phyloP scores from a whole-genome alignment of 2,329 filamentous ascomycete genomes.

The Cercospora sp. region DNA sequence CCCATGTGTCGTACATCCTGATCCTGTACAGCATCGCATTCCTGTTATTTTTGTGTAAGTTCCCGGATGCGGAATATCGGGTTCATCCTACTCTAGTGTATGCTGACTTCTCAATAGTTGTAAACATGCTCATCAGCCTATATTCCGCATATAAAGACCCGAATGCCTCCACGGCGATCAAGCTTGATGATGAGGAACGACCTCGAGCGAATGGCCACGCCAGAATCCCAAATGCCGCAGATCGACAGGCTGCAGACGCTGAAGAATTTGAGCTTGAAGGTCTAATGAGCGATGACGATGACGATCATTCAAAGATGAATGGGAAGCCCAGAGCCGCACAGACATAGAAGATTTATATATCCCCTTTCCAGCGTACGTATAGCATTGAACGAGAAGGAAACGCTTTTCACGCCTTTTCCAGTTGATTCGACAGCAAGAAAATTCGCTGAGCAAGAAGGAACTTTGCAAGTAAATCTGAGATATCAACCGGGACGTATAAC shows the following conservation, averaged over 20 bases:
- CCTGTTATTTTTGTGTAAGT: conserved; percentile 79
- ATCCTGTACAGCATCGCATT: conserved; percentile 90
- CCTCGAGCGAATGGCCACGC: conserved; percentile 48
- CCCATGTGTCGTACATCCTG: conserved; percentile 88
- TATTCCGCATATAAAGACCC: conserved; percentile 67
- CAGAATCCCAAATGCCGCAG: conserved; percentile 43
- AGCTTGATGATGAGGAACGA: conserved; percentile 35
- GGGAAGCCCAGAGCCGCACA: conserved; percentile 14
- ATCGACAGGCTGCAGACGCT: conserved; percentile 69
- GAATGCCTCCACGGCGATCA: conserved; percentile 41
- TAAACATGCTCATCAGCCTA: conserved; percentile 79
- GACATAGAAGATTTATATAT: not conserved
- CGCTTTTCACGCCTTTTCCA: not conserved
- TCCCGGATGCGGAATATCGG: not conserved
- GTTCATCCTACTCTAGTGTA: not conserved
- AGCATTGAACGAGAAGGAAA: not conserved
- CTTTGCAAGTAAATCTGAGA: not conserved
- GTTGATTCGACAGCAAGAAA: not conserved
- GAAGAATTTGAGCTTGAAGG: conserved; percentile 94
- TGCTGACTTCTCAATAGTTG: conserved; percentile 51
- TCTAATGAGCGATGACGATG: conserved; percentile 84
- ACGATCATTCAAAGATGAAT: conserved; percentile 37
- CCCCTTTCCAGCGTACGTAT: conserved; percentile 3
- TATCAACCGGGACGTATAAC: not conserved
- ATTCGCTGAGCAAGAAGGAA: not conserved